Conservation (phyloP, 163 green algal species). For the Prototheca cutis region DNA sequence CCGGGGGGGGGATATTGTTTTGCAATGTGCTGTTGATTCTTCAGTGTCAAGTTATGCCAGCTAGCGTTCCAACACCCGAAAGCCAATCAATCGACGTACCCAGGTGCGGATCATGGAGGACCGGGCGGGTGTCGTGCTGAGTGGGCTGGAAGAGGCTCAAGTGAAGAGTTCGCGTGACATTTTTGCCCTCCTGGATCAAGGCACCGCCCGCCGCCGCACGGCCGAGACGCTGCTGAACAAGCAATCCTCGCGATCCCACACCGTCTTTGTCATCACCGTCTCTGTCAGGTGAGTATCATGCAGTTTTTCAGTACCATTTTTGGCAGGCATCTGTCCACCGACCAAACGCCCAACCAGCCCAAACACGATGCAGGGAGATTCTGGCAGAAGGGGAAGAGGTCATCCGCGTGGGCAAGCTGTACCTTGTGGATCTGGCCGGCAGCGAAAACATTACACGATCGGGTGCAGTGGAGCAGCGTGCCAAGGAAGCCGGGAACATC, state of each 20-base stretch:
- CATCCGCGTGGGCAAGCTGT: conserved; percentile 95
- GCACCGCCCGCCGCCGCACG: conserved; percentile 77
- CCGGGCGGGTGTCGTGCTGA: conserved; percentile 73
- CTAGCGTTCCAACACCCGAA: too few species aligned
- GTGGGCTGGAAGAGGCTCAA: conserved; percentile 86
- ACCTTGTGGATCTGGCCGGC: conserved; percentile 96
- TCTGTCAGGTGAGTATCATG: conserved; percentile 55
- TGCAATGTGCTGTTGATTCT: too few species aligned
- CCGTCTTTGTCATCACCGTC: conserved; percentile 93
- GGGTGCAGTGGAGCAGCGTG: conserved; percentile 54
- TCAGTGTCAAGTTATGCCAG: too few species aligned
- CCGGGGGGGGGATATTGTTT: too few species aligned
- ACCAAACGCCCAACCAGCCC: too few species aligned
- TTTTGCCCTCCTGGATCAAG: conserved; percentile 72
- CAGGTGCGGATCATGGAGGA: conserved; percentile 76
- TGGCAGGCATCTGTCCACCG: too few species aligned
- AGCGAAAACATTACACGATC: conserved; percentile 90
- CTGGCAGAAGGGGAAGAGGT: conserved; percentile 90
- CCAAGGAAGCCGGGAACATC: conserved; percentile 86
- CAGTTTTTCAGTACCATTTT: too few species aligned
- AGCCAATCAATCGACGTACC: too few species aligned
- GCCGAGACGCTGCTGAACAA: conserved; percentile 97
- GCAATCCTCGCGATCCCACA: conserved; percentile 84
- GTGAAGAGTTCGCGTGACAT: conserved; percentile 70
- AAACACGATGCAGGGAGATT: conserved; percentile 48